A percentile compares a stretch with the other conserved stretches of the same genome.
Evolutionary conservation across 306 rosid species (phyloP).

Genomic region (Biancaea sappan): DNA sequence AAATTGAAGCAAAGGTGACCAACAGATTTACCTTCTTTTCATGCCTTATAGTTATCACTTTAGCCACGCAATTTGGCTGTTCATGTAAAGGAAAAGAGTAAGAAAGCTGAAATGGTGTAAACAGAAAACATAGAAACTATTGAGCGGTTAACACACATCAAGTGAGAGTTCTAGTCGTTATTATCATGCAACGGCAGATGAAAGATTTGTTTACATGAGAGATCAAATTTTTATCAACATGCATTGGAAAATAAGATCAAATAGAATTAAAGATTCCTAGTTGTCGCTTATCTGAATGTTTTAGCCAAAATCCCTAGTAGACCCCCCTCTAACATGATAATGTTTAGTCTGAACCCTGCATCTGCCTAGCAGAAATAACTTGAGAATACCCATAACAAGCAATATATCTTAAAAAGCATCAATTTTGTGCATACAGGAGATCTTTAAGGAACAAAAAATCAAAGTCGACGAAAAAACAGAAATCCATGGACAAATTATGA

Average conservation of each 20-base stretch:
- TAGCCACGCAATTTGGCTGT: slow-evolving; percentile 77
- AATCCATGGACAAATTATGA: background rate
- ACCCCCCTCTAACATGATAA: no score
- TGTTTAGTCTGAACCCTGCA: no score
- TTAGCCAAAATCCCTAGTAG: no score
- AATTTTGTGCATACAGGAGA: background rate
- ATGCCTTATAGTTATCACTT: slow-evolving; percentile 62
- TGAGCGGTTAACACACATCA: no score
- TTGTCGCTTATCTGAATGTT: no score
- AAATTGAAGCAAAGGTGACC: background rate
- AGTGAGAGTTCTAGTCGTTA: slow-evolving; percentile 22
- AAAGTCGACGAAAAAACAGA: slow-evolving; percentile 1
- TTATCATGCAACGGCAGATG: background rate
- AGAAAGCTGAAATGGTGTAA: background rate
- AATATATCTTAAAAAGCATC: background rate
- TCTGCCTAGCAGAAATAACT: no score
- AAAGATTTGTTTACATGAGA: background rate
- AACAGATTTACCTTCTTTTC: slow-evolving; percentile 60
- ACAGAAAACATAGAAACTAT: background rate
- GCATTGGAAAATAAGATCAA: slow-evolving; percentile 2
- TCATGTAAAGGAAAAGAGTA: slow-evolving; percentile 30
- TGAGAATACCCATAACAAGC: slow-evolving; percentile 9
- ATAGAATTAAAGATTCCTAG: no score
- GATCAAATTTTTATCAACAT: no score
- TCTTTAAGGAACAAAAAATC: background rate